Evolutionary conservation across 1,139 yeast species (phyloP).

Genomic region (Casaregolazyma lundiana): DNA sequence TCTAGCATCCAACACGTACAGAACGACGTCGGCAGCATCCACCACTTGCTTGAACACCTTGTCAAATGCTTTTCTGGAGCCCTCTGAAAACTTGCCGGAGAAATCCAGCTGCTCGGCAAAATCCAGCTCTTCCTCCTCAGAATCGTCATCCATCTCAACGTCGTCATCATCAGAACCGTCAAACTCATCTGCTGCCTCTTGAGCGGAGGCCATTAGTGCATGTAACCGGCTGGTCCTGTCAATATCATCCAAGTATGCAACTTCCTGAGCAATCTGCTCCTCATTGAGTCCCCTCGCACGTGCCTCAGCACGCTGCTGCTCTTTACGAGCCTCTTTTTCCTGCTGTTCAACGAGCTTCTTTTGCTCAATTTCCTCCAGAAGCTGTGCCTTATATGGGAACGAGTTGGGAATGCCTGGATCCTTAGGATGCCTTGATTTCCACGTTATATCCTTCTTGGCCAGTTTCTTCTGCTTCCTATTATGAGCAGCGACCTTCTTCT

Average conservation of each 20-base stretch:
- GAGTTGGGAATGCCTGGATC: conserved; percentile 94
- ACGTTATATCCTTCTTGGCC: conserved; percentile 85
- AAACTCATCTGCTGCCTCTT: conserved; percentile 65
- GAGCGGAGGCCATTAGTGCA: conserved; percentile 86
- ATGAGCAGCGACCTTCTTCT: conserved; percentile 92
- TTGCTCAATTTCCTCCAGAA: conserved; percentile 76
- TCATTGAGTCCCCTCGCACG: conserved; percentile 36
- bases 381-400: conserved; percentile 87
- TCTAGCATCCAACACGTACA: conserved; percentile 93
- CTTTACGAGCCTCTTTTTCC: conserved; percentile 48
- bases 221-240: conserved; percentile 54
- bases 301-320: conserved; percentile 47
- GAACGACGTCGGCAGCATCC: conserved; percentile 82
- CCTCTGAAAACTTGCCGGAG: conserved; percentile 22
- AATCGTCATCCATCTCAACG: conserved; percentile 31
- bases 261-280: conserved; percentile 40
- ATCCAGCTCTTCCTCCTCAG: conserved; percentile 39
- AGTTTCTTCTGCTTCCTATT: conserved; percentile 75
- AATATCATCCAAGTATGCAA: conserved; percentile 39
- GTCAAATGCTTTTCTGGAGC: conserved; percentile 71
- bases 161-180: conserved; percentile 46
- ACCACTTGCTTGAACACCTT: conserved; percentile 76
- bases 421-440: conserved; percentile 80
- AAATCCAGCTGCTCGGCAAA: conserved; percentile 31
- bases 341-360: conserved; percentile 59